phyloP scores from a whole-genome alignment of 768 basidiomycete genomes.

The Pisolithus microcarpus region DNA sequence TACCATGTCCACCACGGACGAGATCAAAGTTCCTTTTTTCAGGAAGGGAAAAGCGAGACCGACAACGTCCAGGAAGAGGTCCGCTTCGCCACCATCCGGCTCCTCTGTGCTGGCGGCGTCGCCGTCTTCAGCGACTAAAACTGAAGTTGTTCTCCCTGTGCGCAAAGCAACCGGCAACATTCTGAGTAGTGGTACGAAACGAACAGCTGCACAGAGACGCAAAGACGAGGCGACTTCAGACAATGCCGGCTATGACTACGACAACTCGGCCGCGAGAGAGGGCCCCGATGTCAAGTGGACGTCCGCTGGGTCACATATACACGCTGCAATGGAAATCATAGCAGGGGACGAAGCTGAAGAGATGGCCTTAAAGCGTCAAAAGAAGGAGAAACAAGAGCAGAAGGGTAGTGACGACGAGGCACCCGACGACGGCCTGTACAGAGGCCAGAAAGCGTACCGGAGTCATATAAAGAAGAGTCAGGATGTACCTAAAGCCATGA shows the following conservation, averaged over 20 bases:
- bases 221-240: slow-evolving; percentile 41
- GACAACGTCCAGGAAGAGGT: slow-evolving; percentile 67
- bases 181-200: slow-evolving; percentile 71
- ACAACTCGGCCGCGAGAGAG: slow-evolving; percentile 30
- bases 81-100: slow-evolving; percentile 48
- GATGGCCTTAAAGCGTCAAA: slow-evolving; percentile 61
- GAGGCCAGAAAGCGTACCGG: slow-evolving; percentile 76
- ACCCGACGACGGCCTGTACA: slow-evolving; percentile 81
- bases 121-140: slow-evolving; percentile 39
- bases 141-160: slow-evolving; percentile 71
- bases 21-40: slow-evolving; percentile 74
- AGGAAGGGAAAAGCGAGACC: slow-evolving; percentile 81
- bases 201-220: slow-evolving; percentile 44
- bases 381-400: slow-evolving; percentile 45
- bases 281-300: slow-evolving; percentile 74
- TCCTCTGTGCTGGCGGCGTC: slow-evolving; percentile 14
- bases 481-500: slow-evolving; percentile 84
- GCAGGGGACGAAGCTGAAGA: slow-evolving; percentile 80
- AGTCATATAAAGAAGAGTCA: slow-evolving; percentile 74
- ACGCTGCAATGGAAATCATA: slow-evolving; percentile 66
- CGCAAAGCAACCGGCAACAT: slow-evolving; percentile 64
- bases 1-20: slow-evolving; percentile 27
- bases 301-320: slow-evolving; percentile 64
- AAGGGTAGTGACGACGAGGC: slow-evolving; percentile 44
- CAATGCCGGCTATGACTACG: slow-evolving; percentile 51